These are phyloP conservation scores for Blastobotrys americana DNA, from an alignment of 805 yeast species.

Conservation along the genomic window DNA sequence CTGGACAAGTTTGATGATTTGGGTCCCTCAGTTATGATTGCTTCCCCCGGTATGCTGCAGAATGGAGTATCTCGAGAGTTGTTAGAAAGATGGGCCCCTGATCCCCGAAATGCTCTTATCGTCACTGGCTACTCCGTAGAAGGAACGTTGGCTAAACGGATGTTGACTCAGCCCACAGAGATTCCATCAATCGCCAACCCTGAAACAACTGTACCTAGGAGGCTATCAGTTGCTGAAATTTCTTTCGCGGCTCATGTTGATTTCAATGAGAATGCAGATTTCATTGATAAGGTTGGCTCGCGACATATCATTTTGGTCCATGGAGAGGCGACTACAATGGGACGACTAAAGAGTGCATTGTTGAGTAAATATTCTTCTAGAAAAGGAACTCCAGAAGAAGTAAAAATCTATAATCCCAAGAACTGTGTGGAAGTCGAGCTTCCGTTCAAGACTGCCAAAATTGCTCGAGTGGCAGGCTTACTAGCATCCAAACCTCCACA, in stretches of 20 bases:
- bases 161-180: constrained; percentile 83
- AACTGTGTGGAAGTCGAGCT: constrained; percentile 76
- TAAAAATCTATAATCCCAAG: constrained; percentile 84
- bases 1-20: constrained; percentile 83
- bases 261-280: constrained; percentile 84
- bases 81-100: constrained; percentile 96
- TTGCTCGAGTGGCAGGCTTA: constrained; percentile 68
- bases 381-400: constrained; percentile 82
- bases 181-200: constrained; percentile 79
- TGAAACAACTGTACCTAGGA: constrained; percentile 76
- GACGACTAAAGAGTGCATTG: constrained; percentile 87
- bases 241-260: constrained; percentile 99
- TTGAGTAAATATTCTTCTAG: constrained; percentile 75
- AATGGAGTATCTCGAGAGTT: constrained; percentile 90
- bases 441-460: constrained; percentile 72
- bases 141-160: constrained; percentile 92
- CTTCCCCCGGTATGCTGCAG: constrained; percentile 98
- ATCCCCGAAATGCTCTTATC: constrained; percentile 77
- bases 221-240: constrained; percentile 82
- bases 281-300: constrained; percentile 84
- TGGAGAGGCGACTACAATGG: constrained; percentile 99
- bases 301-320: constrained; percentile 84
- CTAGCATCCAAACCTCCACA: constrained; percentile 44
- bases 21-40: constrained; percentile 93
- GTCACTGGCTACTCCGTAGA: constrained; percentile 97